Evolutionary conservation across 2,329 filamentous ascomycete species (phyloP).

Genomic region (Berkeleyomyces rouxiae): DNA sequence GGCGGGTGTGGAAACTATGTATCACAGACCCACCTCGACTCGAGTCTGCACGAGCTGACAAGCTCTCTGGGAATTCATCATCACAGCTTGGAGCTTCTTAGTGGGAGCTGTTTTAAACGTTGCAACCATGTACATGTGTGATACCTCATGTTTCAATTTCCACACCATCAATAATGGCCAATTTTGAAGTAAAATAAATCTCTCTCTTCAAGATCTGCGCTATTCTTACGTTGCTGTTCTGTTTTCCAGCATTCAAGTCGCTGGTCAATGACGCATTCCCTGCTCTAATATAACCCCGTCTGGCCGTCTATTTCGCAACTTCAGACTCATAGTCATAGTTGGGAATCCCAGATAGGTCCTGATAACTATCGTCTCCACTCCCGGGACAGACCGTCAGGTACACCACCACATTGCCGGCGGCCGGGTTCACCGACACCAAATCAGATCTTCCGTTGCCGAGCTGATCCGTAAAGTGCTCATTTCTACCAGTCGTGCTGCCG

Average conservation of each 20-base stretch:
- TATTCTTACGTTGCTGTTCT: neutral
- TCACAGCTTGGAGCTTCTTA: too few species aligned
- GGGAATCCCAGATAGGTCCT: slow-evolving; percentile 1
- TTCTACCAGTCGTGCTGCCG: slow-evolving; percentile 15
- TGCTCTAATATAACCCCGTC: neutral
- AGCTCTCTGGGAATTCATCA: neutral
- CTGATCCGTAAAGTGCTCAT: slow-evolving; percentile 17
- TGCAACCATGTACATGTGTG: too few species aligned
- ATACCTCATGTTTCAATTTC: too few species aligned
- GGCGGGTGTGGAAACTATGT: neutral
- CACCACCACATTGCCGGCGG: neutral
- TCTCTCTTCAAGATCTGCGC: neutral
- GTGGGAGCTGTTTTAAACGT: too few species aligned
- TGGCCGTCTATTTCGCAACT: neutral
- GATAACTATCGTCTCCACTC: neutral
- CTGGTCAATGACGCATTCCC: neutral
- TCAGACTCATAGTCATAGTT: slow-evolving; percentile 6
- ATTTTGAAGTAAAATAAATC: neutral
- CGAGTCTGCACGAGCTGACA: neutral
- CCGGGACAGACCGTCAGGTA: slow-evolving; percentile 5
- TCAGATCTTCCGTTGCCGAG: slow-evolving; percentile 19
- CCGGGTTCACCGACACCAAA: slow-evolving; percentile 13
- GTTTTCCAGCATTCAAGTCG: neutral
- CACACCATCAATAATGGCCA: neutral
- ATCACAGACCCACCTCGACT: neutral